Base-by-base conservation (phyloP, 148 eudicot genomes). In the Selenicereus undatus region DNA sequence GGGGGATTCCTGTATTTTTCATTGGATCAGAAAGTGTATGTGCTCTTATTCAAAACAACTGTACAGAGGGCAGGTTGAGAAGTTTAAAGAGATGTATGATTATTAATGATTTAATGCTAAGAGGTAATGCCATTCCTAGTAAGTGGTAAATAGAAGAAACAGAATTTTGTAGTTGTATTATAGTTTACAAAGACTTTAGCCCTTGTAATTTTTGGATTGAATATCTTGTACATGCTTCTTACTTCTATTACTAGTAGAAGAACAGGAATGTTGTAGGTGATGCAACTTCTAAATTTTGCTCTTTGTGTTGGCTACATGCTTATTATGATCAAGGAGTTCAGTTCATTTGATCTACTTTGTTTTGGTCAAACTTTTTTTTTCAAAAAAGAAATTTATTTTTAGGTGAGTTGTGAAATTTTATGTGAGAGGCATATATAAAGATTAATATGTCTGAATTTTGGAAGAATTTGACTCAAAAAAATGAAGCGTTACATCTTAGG, bases 1-100 rank as follows among this genome's bases (percentile, higher is more conserved):
- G 97, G 97, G 29, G 98, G 98, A 16, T 95, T 95, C 78, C 69
- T 95, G 87, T 95, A 95, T 81, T 95, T 95, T 86, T 93, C 96
- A 13, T 85, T 95, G 90, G 97, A 95, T 89, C 96, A 90, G 56
- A 95, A 95, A 87, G 75, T 90, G 71, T 91, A 93, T 75, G 71
- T 93, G 75, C 94, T 95, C 77, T 84, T 95, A 83, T 95, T 95
- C 82, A 95, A 95, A 85, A 95, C 98, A 30, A 85, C 91, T 84
- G 98, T 95, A 82, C 96, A 91, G 56, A 91, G 86, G 82, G 97
- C 91, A 54, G 90, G 88, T 75, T 91, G 84, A 87, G 51, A 72
- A 6, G 5, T n/a, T 39, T 60, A 52, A 3, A 52, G 48, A 7
- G 29, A 27, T 58, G 27, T 0, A 35, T 35, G 27, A 20, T 60